Conservation (phyloP, 1,139 yeast species). For the Geotrichum bryndzae region DNA sequence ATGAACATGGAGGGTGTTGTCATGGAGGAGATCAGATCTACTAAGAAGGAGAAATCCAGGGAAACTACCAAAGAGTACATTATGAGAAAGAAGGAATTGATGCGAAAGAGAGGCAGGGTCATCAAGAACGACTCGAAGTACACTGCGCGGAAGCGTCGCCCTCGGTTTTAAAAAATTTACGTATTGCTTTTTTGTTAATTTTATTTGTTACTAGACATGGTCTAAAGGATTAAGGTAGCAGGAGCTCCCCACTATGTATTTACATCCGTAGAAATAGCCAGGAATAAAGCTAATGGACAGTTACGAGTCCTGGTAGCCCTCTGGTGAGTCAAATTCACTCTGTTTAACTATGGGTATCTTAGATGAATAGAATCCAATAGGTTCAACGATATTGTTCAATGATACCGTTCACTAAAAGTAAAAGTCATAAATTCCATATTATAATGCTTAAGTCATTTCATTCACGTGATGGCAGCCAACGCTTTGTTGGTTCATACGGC, state of each 20-base stretch:
- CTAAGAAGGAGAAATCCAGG: conserved; percentile 48
- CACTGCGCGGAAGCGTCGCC: conserved; percentile 89
- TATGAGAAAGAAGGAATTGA: conserved; percentile 84
- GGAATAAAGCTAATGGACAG: too few species aligned
- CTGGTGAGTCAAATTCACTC: too few species aligned
- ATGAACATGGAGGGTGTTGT: conserved; percentile 74
- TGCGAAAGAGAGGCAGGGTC: conserved; percentile 82
- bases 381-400: too few species aligned
- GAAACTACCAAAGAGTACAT: conserved; percentile 72
- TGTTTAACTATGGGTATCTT: too few species aligned
- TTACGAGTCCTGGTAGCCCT: too few species aligned
- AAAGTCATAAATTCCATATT: not conserved
- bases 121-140: conserved; percentile 89
- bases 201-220: not conserved
- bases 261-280: too few species aligned
- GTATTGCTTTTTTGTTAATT: not conserved
- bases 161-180: conserved; percentile 50
- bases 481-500: not conserved
- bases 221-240: not conserved
- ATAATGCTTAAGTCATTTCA: too few species aligned
- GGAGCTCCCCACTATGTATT: not conserved
- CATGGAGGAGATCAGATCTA: conserved; percentile 54
- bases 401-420: too few species aligned
- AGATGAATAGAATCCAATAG: too few species aligned
- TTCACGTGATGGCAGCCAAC: too few species aligned